A percentile compares a stretch with the other conserved stretches of the same genome.
These are phyloP conservation scores for Artemisia tridentata DNA, from an alignment of 129 eudicot species.

Conservation along the genomic window DNA sequence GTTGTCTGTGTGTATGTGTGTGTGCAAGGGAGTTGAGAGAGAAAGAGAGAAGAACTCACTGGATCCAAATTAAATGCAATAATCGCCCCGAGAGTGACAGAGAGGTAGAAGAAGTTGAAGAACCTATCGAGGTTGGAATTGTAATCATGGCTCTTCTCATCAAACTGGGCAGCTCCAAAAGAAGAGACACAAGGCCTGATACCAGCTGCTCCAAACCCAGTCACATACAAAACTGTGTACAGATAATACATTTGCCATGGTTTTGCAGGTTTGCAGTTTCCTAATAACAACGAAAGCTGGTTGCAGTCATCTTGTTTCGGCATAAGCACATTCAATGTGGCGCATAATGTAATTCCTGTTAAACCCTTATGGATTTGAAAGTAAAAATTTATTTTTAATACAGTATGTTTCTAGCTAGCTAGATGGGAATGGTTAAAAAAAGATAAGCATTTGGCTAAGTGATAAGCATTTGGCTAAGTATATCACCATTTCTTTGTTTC, in stretches of 20 bases:
- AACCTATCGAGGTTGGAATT: slow-evolving; percentile 70
- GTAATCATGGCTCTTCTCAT: slow-evolving; percentile 65
- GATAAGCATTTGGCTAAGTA: no score
- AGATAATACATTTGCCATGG: slow-evolving; percentile 85
- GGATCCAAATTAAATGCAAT: slow-evolving; percentile 82
- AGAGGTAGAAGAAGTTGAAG: slow-evolving; percentile 82
- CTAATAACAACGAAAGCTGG: slow-evolving; percentile 66
- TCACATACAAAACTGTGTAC: slow-evolving; percentile 58
- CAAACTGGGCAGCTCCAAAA: slow-evolving; percentile 95
- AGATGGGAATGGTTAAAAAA: neutral
- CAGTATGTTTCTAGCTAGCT: neutral
- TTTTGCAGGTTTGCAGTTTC: slow-evolving; percentile 75
- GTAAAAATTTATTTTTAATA: neutral
- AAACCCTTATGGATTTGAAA: slow-evolving; percentile 53
- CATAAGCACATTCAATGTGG: slow-evolving; percentile 52
- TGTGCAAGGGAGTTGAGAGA: no score
- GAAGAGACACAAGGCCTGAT: slow-evolving; percentile 96
- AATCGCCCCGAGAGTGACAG: slow-evolving; percentile 88
- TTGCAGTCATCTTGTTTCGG: slow-evolving; percentile 81
- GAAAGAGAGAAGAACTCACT: no score
- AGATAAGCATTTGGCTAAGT: no score
- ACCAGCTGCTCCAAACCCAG: slow-evolving; percentile 97
- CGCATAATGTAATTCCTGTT: slow-evolving; percentile 77
- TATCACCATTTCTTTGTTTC: no score
- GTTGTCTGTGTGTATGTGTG: no score